Conservation (phyloP, 2,329 filamentous ascomycete genomes). For the Ophiocordyceps sinensis region DNA sequence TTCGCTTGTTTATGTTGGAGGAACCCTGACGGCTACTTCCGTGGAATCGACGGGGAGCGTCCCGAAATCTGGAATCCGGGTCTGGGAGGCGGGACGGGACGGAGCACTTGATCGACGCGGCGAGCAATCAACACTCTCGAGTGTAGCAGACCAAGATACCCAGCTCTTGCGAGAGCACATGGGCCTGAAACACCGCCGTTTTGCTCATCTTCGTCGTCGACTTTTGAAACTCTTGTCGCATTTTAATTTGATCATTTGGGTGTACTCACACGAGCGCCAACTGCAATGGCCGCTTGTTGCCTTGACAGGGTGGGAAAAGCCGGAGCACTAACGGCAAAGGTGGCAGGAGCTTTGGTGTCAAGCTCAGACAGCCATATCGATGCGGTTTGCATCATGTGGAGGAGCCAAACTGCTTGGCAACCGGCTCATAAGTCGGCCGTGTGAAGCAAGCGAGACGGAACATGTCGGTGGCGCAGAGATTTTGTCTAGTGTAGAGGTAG, state of each 20-base stretch:
- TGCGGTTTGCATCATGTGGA: not conserved
- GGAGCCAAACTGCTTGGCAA: not conserved
- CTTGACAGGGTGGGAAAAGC: not conserved
- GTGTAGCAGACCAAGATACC: slow-evolving; percentile 23
- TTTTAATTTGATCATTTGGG: not conserved
- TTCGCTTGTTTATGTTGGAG: not conserved
- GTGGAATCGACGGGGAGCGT: not conserved
- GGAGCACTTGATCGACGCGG: not conserved
- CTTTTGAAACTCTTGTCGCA: slow-evolving; percentile 1
- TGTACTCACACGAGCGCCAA: not conserved
- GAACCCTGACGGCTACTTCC: too few relatives aligned
- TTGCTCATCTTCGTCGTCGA: slow-evolving; percentile 9
- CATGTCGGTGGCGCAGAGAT: not conserved
- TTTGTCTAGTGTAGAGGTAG: not conserved
- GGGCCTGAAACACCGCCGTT: slow-evolving; percentile 17
- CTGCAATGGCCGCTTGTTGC: not conserved
- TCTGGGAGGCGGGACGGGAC: slow-evolving; percentile 1
- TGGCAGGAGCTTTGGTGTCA: not conserved
- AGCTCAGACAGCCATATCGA: not conserved
- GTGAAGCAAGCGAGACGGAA: too few relatives aligned
- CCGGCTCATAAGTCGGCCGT: too few relatives aligned
- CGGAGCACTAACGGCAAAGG: not conserved
- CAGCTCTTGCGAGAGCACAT: slow-evolving; percentile 23
- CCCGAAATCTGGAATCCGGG: not conserved
- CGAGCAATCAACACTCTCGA: slow-evolving; percentile 3